These are phyloP conservation scores for Lactarius deliciosus DNA, from an alignment of 768 basidiomycete genomes.

Conservation along the genomic window DNA sequence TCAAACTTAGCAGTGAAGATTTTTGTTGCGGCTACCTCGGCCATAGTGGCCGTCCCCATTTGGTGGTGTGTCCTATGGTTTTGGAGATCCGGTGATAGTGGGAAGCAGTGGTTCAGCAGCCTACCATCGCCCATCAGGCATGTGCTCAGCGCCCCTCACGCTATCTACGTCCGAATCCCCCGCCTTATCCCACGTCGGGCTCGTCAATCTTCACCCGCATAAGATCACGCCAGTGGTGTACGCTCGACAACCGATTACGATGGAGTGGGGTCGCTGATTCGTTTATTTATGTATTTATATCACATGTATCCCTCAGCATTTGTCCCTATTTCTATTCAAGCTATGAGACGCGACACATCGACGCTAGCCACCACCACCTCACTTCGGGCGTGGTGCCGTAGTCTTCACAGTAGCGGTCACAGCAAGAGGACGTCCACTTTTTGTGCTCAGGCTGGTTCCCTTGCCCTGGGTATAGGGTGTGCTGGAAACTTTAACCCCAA, in stretches of 20 bases:
- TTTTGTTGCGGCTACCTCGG: not conserved
- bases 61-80: not conserved
- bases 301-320: not conserved
- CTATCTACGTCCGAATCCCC: not conserved
- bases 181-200: not conserved
- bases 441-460: not conserved
- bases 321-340: too few relatives aligned
- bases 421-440: not conserved
- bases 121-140: not conserved
- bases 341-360: not conserved
- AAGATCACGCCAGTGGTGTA: not conserved
- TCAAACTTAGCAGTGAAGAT: constrained; percentile 10
- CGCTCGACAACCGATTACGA: not conserved
- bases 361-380: not conserved
- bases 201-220: not conserved
- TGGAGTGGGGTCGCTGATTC: not conserved
- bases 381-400: not conserved
- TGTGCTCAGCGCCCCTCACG: too few relatives aligned
- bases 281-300: not conserved
- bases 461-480: not conserved
- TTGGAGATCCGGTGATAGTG: constrained; percentile 3
- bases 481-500: not conserved
- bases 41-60: not conserved
- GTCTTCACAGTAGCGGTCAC: not conserved
- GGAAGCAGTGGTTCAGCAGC: not conserved